phyloP scores from a whole-genome alignment of 2,329 filamentous ascomycete species.

The Neopestalotiopsis clavispora region DNA sequence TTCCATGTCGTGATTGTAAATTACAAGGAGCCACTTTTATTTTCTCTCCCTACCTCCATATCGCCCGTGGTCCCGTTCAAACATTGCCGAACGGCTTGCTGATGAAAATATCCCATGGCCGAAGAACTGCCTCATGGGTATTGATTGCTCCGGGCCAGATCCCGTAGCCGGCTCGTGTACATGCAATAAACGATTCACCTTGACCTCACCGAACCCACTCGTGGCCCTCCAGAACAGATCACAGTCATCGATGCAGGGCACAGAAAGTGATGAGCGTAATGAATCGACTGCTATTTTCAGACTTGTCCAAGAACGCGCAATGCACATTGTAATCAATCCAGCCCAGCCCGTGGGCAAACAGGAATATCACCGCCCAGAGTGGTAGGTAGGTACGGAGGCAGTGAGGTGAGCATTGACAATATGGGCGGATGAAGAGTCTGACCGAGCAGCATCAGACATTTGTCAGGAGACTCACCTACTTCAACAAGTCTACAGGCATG shows the following conservation, averaged over 20 bases:
- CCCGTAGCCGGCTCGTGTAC: background rate
- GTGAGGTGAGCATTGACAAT: background rate
- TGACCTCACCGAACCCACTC: slow-evolving; percentile 10
- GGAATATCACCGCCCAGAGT: slow-evolving; percentile 13
- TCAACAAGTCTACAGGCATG: background rate
- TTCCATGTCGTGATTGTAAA: background rate
- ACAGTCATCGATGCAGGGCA: background rate
- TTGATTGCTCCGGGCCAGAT: background rate
- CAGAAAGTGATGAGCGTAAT: background rate
- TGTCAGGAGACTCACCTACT: background rate
- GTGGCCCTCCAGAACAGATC: background rate
- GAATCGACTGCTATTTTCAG: slow-evolving; percentile 6
- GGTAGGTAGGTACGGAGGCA: slow-evolving; percentile 5
- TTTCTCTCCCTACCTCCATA: background rate
- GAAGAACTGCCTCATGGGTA: slow-evolving; percentile 1
- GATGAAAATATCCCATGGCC: slow-evolving; percentile 1
- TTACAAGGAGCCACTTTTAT: background rate
- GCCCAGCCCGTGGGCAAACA: background rate
- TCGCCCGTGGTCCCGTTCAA: background rate
- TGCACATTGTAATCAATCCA: background rate
- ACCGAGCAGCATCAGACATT: background rate
- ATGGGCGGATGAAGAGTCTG: background rate
- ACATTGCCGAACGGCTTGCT: background rate
- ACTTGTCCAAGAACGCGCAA: background rate
- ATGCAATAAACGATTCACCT: background rate